Conservation (phyloP, 331 rosid genomes). For the Cucumis variabilis region DNA sequence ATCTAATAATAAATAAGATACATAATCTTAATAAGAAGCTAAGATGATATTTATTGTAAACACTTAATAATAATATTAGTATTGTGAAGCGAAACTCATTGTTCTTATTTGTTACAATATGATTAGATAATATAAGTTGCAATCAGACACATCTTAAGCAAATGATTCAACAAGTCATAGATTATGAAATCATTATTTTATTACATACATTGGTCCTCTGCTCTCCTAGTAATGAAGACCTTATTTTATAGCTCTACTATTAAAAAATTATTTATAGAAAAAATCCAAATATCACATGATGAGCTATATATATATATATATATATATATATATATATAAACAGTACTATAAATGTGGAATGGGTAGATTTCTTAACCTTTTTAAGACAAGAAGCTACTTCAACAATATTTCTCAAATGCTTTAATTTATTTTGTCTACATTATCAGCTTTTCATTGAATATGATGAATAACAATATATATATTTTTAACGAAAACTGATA, state of each 20-base stretch:
- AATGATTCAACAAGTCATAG: too few relatives aligned
- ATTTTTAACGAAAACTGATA: too few relatives aligned
- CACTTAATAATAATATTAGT: too few relatives aligned
- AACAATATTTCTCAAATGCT: neutral
- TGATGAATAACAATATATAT: too few relatives aligned
- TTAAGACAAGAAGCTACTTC: neutral
- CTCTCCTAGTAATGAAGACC: neutral
- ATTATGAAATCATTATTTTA: neutral
- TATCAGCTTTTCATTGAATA: too few relatives aligned
- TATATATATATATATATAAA: too few relatives aligned
- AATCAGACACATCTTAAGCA: too few relatives aligned
- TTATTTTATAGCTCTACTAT: neutral
- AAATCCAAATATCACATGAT: constrained; percentile 11
- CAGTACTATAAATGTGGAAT: neutral
- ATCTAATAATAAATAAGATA: too few relatives aligned
- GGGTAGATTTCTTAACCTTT: neutral
- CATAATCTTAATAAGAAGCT: too few relatives aligned
- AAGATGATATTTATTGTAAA: too few relatives aligned
- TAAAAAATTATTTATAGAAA: neutral
- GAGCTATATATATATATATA: neutral
- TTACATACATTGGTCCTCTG: neutral
- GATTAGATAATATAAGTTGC: neutral
- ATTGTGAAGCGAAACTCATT: neutral
- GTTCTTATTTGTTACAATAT: neutral
- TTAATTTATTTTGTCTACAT: too few relatives aligned